Evolutionary conservation across 352 stramenopile species (phyloP).

Genomic region (Globisporangium parvum): DNA sequence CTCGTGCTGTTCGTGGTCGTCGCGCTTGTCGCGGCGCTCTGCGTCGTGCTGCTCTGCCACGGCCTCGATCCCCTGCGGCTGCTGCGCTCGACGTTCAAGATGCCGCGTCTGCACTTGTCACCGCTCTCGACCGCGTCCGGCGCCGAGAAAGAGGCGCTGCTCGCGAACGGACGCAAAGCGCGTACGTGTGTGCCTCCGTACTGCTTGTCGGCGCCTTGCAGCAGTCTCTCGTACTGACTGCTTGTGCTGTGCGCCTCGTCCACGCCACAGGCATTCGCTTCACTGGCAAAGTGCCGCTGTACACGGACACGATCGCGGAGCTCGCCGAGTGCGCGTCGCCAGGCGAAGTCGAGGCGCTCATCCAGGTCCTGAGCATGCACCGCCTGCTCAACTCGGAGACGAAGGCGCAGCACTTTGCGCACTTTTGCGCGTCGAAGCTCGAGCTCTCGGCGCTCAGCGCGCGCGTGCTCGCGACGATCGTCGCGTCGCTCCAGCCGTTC

Average conservation of each 20-base stretch:
- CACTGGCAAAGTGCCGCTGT: slow-evolving; percentile 57
- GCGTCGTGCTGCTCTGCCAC: slow-evolving; percentile 39
- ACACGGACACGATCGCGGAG: slow-evolving; percentile 57
- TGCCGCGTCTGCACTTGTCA: slow-evolving; percentile 33
- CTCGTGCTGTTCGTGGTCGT: slow-evolving; percentile 33
- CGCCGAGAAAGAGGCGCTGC: slow-evolving; percentile 43
- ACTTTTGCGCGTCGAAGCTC: slow-evolving; percentile 37
- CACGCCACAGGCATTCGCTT: slow-evolving; percentile 32
- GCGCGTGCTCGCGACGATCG: slow-evolving; percentile 36
- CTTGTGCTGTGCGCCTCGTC: background rate
- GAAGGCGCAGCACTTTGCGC: slow-evolving; percentile 72
- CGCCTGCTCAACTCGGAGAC: slow-evolving; percentile 61
- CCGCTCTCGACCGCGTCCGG: slow-evolving; percentile 27
- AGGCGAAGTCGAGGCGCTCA: slow-evolving; percentile 54
- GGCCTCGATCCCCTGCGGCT: slow-evolving; percentile 57
- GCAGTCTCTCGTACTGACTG: background rate
- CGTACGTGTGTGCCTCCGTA: slow-evolving; percentile 17
- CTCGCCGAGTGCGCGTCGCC: slow-evolving; percentile 29
- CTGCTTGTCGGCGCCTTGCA: background rate
- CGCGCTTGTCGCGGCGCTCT: slow-evolving; percentile 32
- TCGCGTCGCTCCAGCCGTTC: slow-evolving; percentile 51
- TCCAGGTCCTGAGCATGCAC: slow-evolving; percentile 43
- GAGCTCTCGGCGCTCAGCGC: slow-evolving; percentile 32
- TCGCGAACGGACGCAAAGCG: slow-evolving; percentile 31
- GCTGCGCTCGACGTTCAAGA: slow-evolving; percentile 55